phyloP scores from a whole-genome alignment of 495 filamentous ascomycete species.

The Talaromyces liani region DNA sequence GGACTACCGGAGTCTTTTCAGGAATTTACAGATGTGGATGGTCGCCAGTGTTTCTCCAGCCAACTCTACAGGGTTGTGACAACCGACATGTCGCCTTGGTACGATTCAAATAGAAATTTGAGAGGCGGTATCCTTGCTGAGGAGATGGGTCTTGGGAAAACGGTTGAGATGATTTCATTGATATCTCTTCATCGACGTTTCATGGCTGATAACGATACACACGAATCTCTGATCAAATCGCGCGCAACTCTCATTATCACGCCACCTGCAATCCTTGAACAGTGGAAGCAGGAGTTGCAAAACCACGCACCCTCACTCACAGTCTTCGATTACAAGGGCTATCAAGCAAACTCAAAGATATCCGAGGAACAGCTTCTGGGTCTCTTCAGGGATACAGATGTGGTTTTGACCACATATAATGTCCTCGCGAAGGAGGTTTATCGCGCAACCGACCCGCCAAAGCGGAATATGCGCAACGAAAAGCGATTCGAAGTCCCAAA shows the following conservation, averaged over 20 bases:
- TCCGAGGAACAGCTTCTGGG: constrained; percentile 42
- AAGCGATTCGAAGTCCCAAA: constrained; percentile 59
- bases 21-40: constrained; percentile 39
- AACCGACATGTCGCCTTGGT: constrained; percentile 41
- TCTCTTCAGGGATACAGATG: constrained; percentile 49
- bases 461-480: constrained; percentile 56
- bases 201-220: constrained; percentile 12
- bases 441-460: constrained; percentile 56
- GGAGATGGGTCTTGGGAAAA: constrained; percentile 97
- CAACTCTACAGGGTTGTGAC: constrained; percentile 56
- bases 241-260: constrained; percentile 81
- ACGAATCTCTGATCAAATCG: constrained; percentile 25
- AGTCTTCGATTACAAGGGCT: constrained; percentile 44
- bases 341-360: constrained; percentile 30
- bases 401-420: constrained; percentile 82
- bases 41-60: constrained; percentile 50
- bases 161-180: constrained; percentile 77
- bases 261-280: constrained; percentile 69
- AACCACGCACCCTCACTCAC: constrained; percentile 57
- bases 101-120: constrained; percentile 25
- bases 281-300: constrained; percentile 78
- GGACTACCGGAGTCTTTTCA: constrained; percentile 27
- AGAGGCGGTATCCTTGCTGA: constrained; percentile 72
- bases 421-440: constrained; percentile 73
- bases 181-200: constrained; percentile 54